Percentiles rank a stretch among this genome's conserved stretches.
phyloP scores from a whole-genome alignment of 495 filamentous ascomycete genomes.

The Lophiostoma macrostomum region DNA sequence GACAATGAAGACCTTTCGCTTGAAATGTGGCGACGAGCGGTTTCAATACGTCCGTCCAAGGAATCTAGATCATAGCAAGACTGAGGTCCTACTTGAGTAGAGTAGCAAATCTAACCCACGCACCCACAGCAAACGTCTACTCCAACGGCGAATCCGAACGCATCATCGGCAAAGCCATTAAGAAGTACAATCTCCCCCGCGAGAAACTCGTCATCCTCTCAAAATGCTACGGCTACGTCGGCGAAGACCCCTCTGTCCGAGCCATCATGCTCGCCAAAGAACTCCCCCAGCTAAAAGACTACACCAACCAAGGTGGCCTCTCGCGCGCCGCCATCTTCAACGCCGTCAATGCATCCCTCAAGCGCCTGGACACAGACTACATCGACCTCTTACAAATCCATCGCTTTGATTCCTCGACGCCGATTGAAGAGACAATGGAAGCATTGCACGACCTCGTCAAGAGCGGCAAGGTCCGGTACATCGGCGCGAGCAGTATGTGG shows the following conservation, averaged over 20 bases:
- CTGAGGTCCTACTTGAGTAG: too few species aligned
- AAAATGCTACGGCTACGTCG: slow-evolving; percentile 45
- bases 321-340: slow-evolving; percentile 38
- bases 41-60: too few species aligned
- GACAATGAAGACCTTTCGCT: too few species aligned
- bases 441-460: slow-evolving; percentile 42
- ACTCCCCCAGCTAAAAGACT: slow-evolving; percentile 44
- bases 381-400: slow-evolving; percentile 42
- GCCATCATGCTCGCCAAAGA: slow-evolving; percentile 27
- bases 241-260: slow-evolving; percentile 36
- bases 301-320: slow-evolving; percentile 46
- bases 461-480: slow-evolving; percentile 42
- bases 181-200: slow-evolving; percentile 46
- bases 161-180: slow-evolving; percentile 49
- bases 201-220: slow-evolving; percentile 47
- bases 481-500: slow-evolving; percentile 43
- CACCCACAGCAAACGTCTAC: slow-evolving; percentile 27
- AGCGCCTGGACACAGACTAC: slow-evolving; percentile 34
- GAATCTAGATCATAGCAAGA: too few species aligned
- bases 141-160: slow-evolving; percentile 44
- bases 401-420: slow-evolving; percentile 30
- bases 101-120: too few species aligned
- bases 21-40: too few species aligned
- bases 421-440: slow-evolving; percentile 40
- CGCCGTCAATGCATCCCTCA: slow-evolving; percentile 31